Conservation (phyloP, 2,329 filamentous ascomycete species). For the Beauveria australis region DNA sequence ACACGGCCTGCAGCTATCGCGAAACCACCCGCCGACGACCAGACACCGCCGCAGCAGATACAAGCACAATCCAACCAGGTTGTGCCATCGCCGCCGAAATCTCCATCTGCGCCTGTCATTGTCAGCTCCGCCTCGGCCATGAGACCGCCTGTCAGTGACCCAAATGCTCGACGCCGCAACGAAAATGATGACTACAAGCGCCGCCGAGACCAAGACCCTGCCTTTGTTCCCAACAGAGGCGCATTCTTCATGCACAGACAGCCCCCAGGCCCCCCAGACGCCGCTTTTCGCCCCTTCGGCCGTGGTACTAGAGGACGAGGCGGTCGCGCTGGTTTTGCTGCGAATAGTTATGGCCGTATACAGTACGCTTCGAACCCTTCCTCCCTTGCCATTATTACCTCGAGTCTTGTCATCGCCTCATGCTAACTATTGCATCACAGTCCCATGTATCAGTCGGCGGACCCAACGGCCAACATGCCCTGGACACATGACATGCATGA, state of each 20-base stretch:
- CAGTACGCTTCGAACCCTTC: constrained; percentile 43
- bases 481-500: constrained; percentile 98
- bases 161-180: constrained; percentile 58
- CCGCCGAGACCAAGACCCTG: constrained; percentile 79
- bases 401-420: background rate
- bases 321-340: constrained; percentile 50
- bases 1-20: background rate
- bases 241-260: constrained; percentile 94
- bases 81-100: constrained; percentile 30
- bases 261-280: constrained; percentile 64
- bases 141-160: constrained; percentile 47
- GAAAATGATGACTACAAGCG: constrained; percentile 89
- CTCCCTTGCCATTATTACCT: background rate
- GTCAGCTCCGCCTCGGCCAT: constrained; percentile 45
- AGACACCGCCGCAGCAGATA: background rate
- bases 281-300: constrained; percentile 67
- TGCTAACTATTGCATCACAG: constrained; percentile 22
- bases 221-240: constrained; percentile 89
- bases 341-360: constrained; percentile 46
- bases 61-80: constrained; percentile 10
- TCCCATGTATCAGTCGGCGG: constrained; percentile 37
- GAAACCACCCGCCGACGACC: background rate
- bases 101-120: constrained; percentile 40
- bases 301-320: constrained; percentile 54
- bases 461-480: constrained; percentile 61